Evolutionary conservation across 2,329 filamentous ascomycete genomes (phyloP), one percentile per base, ranked within the genome.

Genomic region (Lojkania enalia): DNA sequence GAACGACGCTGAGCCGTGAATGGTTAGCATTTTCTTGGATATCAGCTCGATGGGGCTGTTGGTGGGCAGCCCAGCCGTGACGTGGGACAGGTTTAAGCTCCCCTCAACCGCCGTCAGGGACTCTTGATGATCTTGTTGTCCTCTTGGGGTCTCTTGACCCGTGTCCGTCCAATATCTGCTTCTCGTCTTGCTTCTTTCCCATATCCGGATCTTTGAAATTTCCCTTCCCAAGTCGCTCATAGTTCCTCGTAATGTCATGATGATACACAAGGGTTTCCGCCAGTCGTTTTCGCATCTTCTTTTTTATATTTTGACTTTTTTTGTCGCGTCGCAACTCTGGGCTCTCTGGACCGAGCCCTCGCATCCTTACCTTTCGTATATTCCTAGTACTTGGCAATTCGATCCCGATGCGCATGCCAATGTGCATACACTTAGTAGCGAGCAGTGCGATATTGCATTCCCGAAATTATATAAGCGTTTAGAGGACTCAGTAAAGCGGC

Each of bases 361-460:
- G 7, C 49, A 44, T 19, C 50, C 44, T 32, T 56, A 55, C 19
- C 36, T 54, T 21, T 48, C 45, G 16, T 54, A 52, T 25, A 30
- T 45, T 32, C 35, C 53, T 6, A 43, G 41, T 19, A 18, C 30
- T 12, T 66, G 60, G 54, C n/a, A 46, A 6, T 66, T 65, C 36
- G 51, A 65, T 23, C 35, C 63, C 7, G 62, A 65, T 35, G 39
- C 57, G 20, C 62, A 66, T 42, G 62, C 60, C 15, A 66, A 66
- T 40, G 48, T 63, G 27, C 63, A 66, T 40, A 64, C 63, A 0
- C 54, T 66, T 19, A 64, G 54, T 44, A 55, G 60, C 35, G 61
- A 65, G 23, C 62, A 66, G 35, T 66, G 63, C 44, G 61, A 66
- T 35, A 46, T 52, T 27, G 61, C 62, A 2, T 66, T 66, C 45